Base-by-base conservation (phyloP, 2,329 filamentous ascomycete genomes). In the Aspergillus fructus region DNA sequence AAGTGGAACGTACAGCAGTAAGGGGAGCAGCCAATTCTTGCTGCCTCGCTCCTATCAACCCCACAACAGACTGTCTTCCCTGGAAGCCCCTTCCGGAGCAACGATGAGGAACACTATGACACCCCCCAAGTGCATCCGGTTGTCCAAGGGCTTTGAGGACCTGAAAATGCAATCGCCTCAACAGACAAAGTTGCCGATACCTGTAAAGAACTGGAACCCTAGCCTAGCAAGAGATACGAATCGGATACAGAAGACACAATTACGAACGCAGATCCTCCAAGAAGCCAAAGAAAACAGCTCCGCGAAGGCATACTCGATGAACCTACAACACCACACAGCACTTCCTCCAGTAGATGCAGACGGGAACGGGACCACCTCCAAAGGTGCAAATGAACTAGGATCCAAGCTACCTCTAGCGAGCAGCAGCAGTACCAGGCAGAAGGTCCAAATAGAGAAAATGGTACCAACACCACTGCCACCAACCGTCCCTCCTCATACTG, bases 361-460 rank as follows among this genome's bases (percentile, higher is more conserved):
- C 21, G 46, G 17, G 17, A 12, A 40, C 12, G 19, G 9, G 30
- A 3, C 13, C 9, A 27, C 8, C 9, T 40, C 7, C 7, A 49
- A 33, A 24, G 8, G 34, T 13, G 41, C 40, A n/a, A 46, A 49
- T 15, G 12, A 21, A 12, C 24, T 37, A 5, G 17, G 13, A 30
- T 42, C 47, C 15, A 27, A 39, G 30, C 27, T 46, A 4, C 49
- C 46, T 6, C n/a, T 39, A 17, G 23, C 15, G 39, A 60, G 55
- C 21, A 23, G 33, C 30, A 58, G 58, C 39, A 60, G 53, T 34
- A 30, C 21, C 23, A 58, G 60, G 47, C 48, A 56, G 23, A 59
- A 43, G 13, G 41, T 51, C 19, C 54, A 46, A 27, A 45, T 49
- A 19, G 52, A 59, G 37, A 59, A 55, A 62, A 64, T 62, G 62